Evolutionary conservation across 345 rosid species (phyloP), one percentile per base, ranked within the genome.

Genomic region (Limnanthes douglasii): DNA sequence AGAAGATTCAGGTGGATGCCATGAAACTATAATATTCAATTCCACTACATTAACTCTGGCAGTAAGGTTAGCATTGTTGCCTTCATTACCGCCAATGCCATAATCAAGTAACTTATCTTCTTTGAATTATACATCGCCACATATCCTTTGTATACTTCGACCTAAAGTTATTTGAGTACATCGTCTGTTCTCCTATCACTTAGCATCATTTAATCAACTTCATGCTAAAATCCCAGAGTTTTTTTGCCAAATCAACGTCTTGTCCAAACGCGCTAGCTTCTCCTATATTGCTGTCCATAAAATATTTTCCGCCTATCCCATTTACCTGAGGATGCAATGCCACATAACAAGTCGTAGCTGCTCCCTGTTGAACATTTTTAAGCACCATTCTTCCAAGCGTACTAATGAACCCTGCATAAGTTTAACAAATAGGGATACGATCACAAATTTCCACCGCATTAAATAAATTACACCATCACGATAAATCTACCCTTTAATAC

Each of bases 141-240:
- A n/a, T n/a, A n/a, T n/a, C n/a, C n/a, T n/a, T n/a, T n/a, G n/a
- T n/a, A n/a, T n/a, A n/a, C n/a, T n/a, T n/a, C n/a, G n/a, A n/a
- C n/a, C n/a, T n/a, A n/a, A n/a, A n/a, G n/a, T n/a, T n/a, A n/a
- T n/a, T n/a, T n/a, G n/a, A n/a, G n/a, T n/a, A n/a, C n/a, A n/a
- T n/a, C n/a, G n/a, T n/a, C n/a, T n/a, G n/a, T n/a, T n/a, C n/a
- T n/a, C n/a, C n/a, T n/a, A n/a, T n/a, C n/a, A n/a, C n/a, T n/a
- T n/a, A n/a, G n/a, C n/a, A 28, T 43, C 48, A 51, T 35, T 64
- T 53, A 31, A 56, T 43, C 46, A 60, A 29, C n/a, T 66, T 56
- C 59, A 46, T 34, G 53, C 74, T 75, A 55, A 71, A 71, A 51
- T 63, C 74, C 86, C 74, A 68, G 8, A 75, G 69, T 38, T 68